A percentile compares a stretch with the other conserved stretches of the same genome.
Conservation (phyloP, 2,329 filamentous ascomycete genomes). For the Calonectria pteridis region DNA sequence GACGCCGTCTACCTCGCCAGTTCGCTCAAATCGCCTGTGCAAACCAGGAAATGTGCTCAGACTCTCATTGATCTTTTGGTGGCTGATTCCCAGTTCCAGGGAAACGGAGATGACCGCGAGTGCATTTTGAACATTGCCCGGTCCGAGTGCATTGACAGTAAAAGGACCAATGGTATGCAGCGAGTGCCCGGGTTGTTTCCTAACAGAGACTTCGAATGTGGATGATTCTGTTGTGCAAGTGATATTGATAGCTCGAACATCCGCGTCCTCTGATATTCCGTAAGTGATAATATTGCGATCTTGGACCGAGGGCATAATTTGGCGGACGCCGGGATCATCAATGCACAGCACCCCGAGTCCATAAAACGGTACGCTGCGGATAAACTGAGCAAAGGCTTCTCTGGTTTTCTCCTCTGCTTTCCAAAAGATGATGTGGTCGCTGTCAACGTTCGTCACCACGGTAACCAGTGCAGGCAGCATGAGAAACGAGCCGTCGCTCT, state of each 20-base stretch:
- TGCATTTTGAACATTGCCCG: neutral
- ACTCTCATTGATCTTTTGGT: neutral
- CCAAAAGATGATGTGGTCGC: neutral
- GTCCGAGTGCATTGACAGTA: neutral
- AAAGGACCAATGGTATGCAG: neutral
- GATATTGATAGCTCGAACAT: neutral
- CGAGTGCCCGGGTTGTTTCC: neutral
- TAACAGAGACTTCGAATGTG: neutral
- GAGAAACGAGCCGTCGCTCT: neutral
- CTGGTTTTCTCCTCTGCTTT: neutral
- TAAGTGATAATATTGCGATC: conserved; percentile 1
- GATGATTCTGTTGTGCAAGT: neutral
- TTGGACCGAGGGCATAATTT: neutral
- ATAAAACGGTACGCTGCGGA: neutral
- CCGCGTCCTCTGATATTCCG: neutral
- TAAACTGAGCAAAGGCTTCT: neutral
- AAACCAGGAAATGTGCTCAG: neutral
- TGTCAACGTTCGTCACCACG: neutral
- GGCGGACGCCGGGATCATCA: neutral
- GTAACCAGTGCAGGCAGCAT: neutral
- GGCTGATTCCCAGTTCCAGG: neutral
- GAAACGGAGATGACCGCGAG: neutral
- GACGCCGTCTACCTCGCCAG: neutral
- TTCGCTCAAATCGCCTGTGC: neutral
- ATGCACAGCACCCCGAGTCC: neutral